Percentiles rank a stretch among this genome's conserved stretches.
These are phyloP conservation scores for Metschnikowia arizonensis DNA, from an alignment of 805 yeast species.

Conservation along the genomic window DNA sequence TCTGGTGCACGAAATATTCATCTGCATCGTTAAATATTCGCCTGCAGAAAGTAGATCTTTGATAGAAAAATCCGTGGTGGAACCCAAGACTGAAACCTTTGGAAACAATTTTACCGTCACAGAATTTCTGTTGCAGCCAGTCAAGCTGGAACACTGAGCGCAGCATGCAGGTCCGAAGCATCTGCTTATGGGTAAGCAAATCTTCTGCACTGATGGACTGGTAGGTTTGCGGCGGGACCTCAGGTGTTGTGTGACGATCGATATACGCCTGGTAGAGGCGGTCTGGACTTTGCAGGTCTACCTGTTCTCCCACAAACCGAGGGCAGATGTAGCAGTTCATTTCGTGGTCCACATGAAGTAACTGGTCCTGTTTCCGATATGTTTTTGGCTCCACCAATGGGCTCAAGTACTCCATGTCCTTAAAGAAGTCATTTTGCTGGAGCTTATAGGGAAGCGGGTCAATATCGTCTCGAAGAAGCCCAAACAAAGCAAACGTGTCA, in stretches of 20 bases:
- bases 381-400: constrained; percentile 36
- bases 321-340: constrained; percentile 22
- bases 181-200: background rate
- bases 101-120: constrained; percentile 33
- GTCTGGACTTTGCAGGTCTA: background rate
- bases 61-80: constrained; percentile 30
- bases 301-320: background rate
- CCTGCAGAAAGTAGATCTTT: constrained; percentile 28
- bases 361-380: constrained; percentile 39
- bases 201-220: constrained; percentile 6
- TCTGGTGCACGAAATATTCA: constrained; percentile 24
- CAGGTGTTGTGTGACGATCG: background rate
- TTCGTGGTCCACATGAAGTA: constrained; percentile 31
- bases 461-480: constrained; percentile 60
- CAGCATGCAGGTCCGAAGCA: constrained; percentile 1
- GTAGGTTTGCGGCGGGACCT: background rate
- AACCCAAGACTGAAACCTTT: constrained; percentile 30
- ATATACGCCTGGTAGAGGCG: background rate
- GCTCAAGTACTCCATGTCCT: constrained; percentile 55
- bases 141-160: constrained; percentile 1
- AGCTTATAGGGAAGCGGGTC: constrained; percentile 55
- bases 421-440: constrained; percentile 41
- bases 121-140: constrained; percentile 24
- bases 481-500: constrained; percentile 59
- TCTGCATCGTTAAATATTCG: constrained; percentile 21